A percentile compares a stretch with the other conserved stretches of the same genome.
Evolutionary conservation across 352 stramenopile genomes (phyloP).

Genomic region (Phytophthora macrochlamydospora): DNA sequence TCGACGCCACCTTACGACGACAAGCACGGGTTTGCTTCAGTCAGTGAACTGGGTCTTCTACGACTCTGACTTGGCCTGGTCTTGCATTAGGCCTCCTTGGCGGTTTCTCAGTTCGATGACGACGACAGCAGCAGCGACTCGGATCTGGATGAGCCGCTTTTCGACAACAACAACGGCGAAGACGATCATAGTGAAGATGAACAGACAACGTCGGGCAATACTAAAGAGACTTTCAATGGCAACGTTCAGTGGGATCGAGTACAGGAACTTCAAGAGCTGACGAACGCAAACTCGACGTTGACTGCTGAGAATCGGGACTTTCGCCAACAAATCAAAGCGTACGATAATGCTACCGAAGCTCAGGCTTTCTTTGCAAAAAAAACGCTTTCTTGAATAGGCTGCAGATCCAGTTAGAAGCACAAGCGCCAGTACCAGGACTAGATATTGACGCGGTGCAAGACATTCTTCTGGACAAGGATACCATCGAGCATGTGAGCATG

Average conservation of each 20-base stretch:
- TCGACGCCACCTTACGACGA: conserved; percentile 58
- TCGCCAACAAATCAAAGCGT: conserved; percentile 70
- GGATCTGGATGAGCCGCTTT: conserved; percentile 27
- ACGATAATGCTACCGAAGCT: neutral
- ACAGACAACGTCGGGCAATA: conserved; percentile 1
- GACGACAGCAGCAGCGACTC: conserved; percentile 60
- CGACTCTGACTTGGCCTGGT: too few species aligned
- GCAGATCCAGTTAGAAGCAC: conserved; percentile 71
- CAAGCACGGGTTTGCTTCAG: conserved; percentile 18
- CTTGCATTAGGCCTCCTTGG: conserved; percentile 39
- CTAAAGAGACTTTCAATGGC: conserved; percentile 18
- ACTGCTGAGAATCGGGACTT: conserved; percentile 47
- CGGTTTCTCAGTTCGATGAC: conserved; percentile 74
- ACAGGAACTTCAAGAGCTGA: conserved; percentile 67
- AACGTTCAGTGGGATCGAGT: conserved; percentile 57
- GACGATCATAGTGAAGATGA: conserved; percentile 32
- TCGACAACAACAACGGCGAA: conserved; percentile 31
- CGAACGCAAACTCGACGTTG: conserved; percentile 60
- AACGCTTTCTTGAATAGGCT: conserved; percentile 32
- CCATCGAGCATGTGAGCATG: conserved; percentile 53
- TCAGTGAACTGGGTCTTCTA: too few species aligned
- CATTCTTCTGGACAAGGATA: conserved; percentile 66
- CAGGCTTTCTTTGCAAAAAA: neutral
- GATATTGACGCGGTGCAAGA: conserved; percentile 57
- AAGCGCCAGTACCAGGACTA: conserved; percentile 68